Conservation (phyloP, 2,329 filamentous ascomycete species). For the Ophiognomonia clavigignenti-juglandacearum region DNA sequence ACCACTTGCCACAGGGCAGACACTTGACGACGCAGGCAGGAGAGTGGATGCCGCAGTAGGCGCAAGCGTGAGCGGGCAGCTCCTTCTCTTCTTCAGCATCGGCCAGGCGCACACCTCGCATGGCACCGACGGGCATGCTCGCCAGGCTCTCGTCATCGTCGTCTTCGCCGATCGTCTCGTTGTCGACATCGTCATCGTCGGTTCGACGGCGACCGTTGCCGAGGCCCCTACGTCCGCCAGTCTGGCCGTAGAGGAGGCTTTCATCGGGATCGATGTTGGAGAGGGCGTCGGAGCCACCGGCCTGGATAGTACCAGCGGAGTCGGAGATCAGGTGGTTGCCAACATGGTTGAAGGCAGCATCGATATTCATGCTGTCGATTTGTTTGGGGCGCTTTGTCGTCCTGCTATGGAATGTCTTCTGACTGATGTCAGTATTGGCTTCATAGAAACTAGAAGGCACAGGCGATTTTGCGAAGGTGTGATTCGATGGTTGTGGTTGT, state of each 20-base stretch:
- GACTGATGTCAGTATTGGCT: background rate
- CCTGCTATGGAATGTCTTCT: conserved; percentile 4
- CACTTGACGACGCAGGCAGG: conserved; percentile 95
- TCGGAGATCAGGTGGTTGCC: conserved; percentile 83
- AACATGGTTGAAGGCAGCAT: conserved; percentile 76
- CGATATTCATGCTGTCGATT: conserved; percentile 50
- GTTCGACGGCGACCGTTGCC: conserved; percentile 47
- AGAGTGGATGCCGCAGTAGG: conserved; percentile 98
- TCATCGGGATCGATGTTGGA: conserved; percentile 73
- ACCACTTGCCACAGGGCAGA: conserved; percentile 94
- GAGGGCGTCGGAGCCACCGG: conserved; percentile 70
- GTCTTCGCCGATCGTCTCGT: conserved; percentile 78
- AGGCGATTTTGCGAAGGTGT: background rate
- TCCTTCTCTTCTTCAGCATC: conserved; percentile 78
- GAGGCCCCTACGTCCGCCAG: conserved; percentile 51
- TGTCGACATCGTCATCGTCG: conserved; percentile 87
- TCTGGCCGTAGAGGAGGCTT: conserved; percentile 69
- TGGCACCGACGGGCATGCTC: conserved; percentile 74
- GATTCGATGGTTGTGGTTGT: background rate
- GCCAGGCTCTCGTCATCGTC: conserved; percentile 65
- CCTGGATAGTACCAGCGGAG: conserved; percentile 82
- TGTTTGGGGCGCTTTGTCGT: conserved; percentile 16
- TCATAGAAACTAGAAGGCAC: background rate
- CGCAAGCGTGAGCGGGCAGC: conserved; percentile 90
- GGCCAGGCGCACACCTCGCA: conserved; percentile 58